Evolutionary conservation across 257 asterid species (phyloP).

Genomic region (Penstemon eatonii): DNA sequence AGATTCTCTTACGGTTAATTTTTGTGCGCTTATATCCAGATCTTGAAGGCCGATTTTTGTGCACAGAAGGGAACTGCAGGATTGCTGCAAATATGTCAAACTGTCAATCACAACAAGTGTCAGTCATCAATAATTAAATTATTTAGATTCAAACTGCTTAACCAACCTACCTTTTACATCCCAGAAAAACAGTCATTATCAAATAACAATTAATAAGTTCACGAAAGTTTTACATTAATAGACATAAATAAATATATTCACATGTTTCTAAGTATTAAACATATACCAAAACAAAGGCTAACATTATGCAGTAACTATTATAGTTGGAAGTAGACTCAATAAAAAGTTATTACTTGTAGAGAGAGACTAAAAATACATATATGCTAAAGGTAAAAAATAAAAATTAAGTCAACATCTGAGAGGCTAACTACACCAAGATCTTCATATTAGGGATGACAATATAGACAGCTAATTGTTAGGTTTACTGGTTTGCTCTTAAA

Average conservation of each 20-base stretch:
- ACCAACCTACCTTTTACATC: conserved; percentile 20
- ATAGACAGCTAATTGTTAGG: not conserved
- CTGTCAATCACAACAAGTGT: conserved; percentile 33
- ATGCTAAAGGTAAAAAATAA: not conserved
- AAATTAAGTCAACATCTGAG: not conserved
- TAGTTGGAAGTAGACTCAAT: not conserved
- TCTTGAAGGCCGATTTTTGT: conserved; percentile 76
- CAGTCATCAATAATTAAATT: conserved; percentile 20
- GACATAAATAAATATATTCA: conserved; percentile 15
- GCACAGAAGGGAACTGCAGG: conserved; percentile 83
- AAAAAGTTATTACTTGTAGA: not conserved
- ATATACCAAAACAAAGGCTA: conserved; percentile 7
- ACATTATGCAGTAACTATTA: not conserved
- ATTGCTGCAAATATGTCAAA: conserved; percentile 73
- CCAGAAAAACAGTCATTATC: conserved; percentile 14
- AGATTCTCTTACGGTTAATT: conserved; percentile 68
- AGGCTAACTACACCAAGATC: conserved; percentile 4
- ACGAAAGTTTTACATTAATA: conserved; percentile 11
- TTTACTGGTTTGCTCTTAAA: not conserved
- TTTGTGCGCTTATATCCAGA: conserved; percentile 84
- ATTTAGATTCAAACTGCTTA: conserved; percentile 19
- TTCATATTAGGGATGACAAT: not conserved
- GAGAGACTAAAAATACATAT: not conserved
- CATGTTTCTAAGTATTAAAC: not conserved
- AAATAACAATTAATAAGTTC: conserved; percentile 19